Base-by-base conservation (phyloP, 768 basidiomycete species). In the Lactifluus piperatus region DNA sequence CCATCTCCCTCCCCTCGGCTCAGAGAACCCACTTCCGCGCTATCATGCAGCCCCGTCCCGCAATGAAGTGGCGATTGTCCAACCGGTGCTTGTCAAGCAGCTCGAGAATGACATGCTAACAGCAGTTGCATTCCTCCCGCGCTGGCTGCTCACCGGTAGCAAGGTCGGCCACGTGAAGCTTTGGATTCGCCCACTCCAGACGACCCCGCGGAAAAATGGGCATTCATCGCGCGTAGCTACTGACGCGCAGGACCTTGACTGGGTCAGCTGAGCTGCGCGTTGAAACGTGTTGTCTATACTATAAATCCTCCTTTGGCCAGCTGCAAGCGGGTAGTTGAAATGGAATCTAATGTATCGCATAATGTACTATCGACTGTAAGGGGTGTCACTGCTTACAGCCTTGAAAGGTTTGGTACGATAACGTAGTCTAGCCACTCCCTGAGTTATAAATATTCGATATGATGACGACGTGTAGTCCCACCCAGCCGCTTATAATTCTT, bases 21-120 rank as follows among this genome's bases (percentile, higher is more conserved):
- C 70, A 11, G 81, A 81, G 36, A 75, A 68, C 39, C 71, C 75
- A 3, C 74, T 77, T 13, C 71, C 77, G 29, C 77, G 83, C 13
- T 94, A 85, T 65, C 95, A 97, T 65, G 83, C 90, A 26, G 90
- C 95, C 3, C 94, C 94, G 3, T 89, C 91, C 2, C 78, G 93
- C 24, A 93, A 88, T 63, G 94, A 97, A 64, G 85, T 95, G 10
- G 86, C 93, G 5, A 81, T 89, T 27, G 83, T 97, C 2, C 94
- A 95, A 67, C 93, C 94, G 24, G 91, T 95, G 39, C 72, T 95
- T 63, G 91, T 88, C 32, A 94, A 95, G 69, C 79, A 83, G 14
- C 76, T 94, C 26, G 93, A 94, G 59, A 77, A 81, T 56, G 91
- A 94, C 65, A 76, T 94, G 49, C 77, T 94, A 26, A 81, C 88